These are phyloP conservation scores for Elongisporangium anandrum DNA, from an alignment of 352 stramenopile genomes.

Conservation along the genomic window DNA sequence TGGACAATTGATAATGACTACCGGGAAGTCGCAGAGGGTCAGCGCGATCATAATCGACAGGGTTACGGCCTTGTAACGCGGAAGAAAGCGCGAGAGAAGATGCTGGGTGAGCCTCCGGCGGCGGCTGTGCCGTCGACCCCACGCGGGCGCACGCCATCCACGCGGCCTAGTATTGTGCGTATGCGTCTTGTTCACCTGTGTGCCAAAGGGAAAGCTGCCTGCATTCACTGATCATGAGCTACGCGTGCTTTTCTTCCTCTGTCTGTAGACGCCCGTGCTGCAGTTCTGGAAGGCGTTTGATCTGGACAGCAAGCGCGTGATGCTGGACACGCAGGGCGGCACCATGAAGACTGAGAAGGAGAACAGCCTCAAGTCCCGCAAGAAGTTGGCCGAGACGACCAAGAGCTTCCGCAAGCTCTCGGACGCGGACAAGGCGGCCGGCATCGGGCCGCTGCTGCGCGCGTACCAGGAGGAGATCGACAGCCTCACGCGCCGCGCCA, in stretches of 20 bases:
- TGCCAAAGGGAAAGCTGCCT: not conserved
- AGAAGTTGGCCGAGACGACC: constrained; percentile 82
- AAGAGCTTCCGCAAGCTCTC: constrained; percentile 76
- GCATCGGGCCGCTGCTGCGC: constrained; percentile 62
- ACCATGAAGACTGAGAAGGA: constrained; percentile 86
- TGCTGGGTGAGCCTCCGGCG: not conserved
- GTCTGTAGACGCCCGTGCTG: constrained; percentile 43
- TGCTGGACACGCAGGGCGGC: constrained; percentile 69
- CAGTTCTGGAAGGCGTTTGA: constrained; percentile 88
- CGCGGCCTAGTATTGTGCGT: not conserved
- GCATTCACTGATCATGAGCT: not conserved
- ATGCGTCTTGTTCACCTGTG: not conserved
- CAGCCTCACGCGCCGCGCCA: constrained; percentile 88
- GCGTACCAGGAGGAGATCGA: constrained; percentile 92
- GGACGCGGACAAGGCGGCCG: constrained; percentile 68
- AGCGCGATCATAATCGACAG: not conserved
- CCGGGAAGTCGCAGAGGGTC: not conserved
- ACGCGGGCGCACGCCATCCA: not conserved
- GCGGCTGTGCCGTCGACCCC: not conserved
- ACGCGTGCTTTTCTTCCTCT: not conserved
- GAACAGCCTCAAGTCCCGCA: constrained; percentile 66
- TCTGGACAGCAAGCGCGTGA: constrained; percentile 81
- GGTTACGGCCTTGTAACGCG: not conserved
- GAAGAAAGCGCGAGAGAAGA: not conserved
- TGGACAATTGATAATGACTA: not conserved